Evolutionary conservation across 441 rosid species (phyloP).

Genomic region (Eruca vesicaria): DNA sequence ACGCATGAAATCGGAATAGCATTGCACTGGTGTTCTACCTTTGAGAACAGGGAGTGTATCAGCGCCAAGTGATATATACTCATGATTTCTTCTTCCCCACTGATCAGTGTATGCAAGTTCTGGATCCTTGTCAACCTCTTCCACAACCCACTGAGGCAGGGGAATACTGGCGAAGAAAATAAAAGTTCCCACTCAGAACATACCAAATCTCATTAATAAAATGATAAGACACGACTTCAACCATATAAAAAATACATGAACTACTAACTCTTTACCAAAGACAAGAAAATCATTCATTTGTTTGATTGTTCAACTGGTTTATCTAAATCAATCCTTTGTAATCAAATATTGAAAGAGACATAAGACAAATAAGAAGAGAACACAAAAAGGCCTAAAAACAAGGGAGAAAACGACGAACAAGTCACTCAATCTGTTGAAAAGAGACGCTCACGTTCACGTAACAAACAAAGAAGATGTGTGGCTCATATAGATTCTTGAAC

Average conservation of each 20-base stretch:
- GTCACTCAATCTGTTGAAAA: neutral
- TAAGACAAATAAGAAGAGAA: neutral
- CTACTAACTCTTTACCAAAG: neutral
- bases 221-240: conserved; percentile 9
- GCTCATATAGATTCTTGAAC: neutral
- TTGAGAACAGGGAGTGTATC: conserved; percentile 78
- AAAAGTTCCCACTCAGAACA: neutral
- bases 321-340: conserved; percentile 6
- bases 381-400: neutral
- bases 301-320: conserved; percentile 5
- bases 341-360: conserved; percentile 24
- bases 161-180: conserved; percentile 55
- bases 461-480: conserved; percentile 22
- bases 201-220: neutral
- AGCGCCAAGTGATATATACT: conserved; percentile 82
- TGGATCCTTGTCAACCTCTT: conserved; percentile 63
- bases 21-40: conserved; percentile 82
- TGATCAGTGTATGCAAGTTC: conserved; percentile 90
- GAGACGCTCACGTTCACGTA: conserved; percentile 22
- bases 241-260: neutral
- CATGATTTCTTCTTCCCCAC: conserved; percentile 91
- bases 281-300: neutral
- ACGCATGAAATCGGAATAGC: conserved; percentile 88
- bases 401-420: conserved; percentile 21
- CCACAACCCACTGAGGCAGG: conserved; percentile 82